Conservation (phyloP, 768 basidiomycete genomes). For the Stropharia rugosoannulata region DNA sequence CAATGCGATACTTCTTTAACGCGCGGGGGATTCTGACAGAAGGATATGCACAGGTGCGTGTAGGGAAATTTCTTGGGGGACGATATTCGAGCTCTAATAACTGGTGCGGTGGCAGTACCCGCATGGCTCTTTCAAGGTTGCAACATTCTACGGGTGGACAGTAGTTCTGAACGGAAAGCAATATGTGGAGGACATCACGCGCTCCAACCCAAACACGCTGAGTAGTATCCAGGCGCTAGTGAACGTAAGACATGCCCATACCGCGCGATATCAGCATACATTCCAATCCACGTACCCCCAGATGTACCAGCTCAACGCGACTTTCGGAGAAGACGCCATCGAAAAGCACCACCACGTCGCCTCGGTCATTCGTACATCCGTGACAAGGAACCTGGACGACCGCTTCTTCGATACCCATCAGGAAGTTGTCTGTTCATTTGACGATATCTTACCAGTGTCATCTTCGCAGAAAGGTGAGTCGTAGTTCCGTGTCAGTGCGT, state of each 20-base stretch:
- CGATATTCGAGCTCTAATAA: not conserved
- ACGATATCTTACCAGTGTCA: not conserved
- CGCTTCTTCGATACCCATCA: not conserved
- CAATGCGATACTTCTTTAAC: not conserved
- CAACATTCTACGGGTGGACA: conserved; percentile 25
- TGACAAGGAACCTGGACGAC: not conserved
- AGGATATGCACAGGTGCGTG: not conserved
- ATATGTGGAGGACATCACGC: conserved; percentile 32
- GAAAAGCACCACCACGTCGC: not conserved
- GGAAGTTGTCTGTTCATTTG: not conserved
- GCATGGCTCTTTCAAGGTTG: not conserved
- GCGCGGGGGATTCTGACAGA: not conserved
- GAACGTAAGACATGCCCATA: not conserved
- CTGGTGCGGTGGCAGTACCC: not conserved
- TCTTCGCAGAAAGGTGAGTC: not conserved
- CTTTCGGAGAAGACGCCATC: not conserved
- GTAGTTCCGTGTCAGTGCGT: too few relatives aligned
- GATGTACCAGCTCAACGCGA: not conserved
- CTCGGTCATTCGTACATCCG: not conserved
- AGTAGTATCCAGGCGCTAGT: conserved; percentile 18
- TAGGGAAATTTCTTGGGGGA: not conserved
- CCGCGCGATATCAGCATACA: not conserved
- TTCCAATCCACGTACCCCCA: not conserved
- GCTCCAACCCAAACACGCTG: conserved; percentile 23
- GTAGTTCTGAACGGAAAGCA: conserved; percentile 28